Evolutionary conservation across 1,284 basidiomycete genomes (phyloP).

Genomic region (Trichosporon inkin): DNA sequence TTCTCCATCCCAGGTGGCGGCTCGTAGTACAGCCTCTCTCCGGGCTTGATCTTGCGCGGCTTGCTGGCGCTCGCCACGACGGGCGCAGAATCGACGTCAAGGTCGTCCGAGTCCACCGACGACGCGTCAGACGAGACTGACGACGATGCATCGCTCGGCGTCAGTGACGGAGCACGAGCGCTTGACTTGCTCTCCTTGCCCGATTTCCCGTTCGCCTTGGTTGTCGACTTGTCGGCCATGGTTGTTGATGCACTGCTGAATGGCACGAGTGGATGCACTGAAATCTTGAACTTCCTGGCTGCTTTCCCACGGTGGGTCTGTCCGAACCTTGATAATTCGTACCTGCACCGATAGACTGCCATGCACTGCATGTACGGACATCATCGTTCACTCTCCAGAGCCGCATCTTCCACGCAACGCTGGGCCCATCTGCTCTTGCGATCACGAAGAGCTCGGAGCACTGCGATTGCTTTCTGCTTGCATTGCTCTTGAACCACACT

Average conservation of each 20-base stretch:
- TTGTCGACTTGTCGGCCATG: background rate
- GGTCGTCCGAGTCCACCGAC: background rate
- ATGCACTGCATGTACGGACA: no score
- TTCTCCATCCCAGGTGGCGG: constrained; percentile 43
- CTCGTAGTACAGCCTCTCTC: constrained; percentile 23
- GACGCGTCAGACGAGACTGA: background rate
- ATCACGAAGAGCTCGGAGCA: no score
- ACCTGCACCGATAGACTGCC: no score
- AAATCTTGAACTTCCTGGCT: background rate
- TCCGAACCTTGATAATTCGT: background rate
- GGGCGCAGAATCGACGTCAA: background rate
- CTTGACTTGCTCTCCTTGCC: background rate
- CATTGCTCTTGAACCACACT: no score
- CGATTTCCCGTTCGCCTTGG: no score
- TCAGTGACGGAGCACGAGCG: background rate
- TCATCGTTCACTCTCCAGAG: no score
- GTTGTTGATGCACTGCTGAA: background rate
- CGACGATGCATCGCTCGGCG: background rate
- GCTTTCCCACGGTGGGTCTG: background rate
- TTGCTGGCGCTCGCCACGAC: background rate
- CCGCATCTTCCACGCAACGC: no score
- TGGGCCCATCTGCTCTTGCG: no score
- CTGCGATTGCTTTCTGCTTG: no score
- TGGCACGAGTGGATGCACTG: background rate
- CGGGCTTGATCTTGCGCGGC: background rate